These are phyloP conservation scores for Rhizophlyctis rosea DNA, from an alignment of 192 early-diverging fungal genomes.

Conservation along the genomic window DNA sequence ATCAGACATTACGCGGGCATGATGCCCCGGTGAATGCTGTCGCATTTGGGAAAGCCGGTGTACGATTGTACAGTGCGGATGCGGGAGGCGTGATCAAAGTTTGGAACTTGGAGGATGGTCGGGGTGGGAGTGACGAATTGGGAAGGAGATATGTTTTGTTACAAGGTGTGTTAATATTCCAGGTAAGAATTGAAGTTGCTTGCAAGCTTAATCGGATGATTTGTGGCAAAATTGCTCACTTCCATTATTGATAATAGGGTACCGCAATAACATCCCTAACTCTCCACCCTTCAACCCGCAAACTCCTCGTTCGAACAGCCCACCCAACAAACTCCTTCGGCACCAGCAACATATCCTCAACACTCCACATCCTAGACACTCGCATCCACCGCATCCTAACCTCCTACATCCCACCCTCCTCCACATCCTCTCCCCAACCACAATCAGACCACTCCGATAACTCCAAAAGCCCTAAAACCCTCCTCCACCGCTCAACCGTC, in stretches of 20 bases:
- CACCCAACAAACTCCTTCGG: slow-evolving; percentile 26
- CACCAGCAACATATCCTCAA: slow-evolving; percentile 30
- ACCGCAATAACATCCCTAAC: no score
- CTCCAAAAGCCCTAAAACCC: neutral
- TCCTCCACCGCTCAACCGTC: slow-evolving; percentile 27
- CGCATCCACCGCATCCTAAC: slow-evolving; percentile 38
- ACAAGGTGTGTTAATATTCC: slow-evolving; percentile 29
- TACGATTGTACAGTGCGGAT: slow-evolving; percentile 40
- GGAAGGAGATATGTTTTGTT: slow-evolving; percentile 39
- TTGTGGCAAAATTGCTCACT: no score
- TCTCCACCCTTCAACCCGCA: neutral
- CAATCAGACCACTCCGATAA: neutral
- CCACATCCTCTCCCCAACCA: neutral
- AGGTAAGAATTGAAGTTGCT: slow-evolving; percentile 8
- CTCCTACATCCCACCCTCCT: slow-evolving; percentile 14
- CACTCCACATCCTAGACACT: slow-evolving; percentile 37
- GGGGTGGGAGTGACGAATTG: no score
- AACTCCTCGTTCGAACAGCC: neutral
- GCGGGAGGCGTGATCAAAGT: slow-evolving; percentile 37
- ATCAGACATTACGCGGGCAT: slow-evolving; percentile 33
- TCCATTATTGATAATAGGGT: no score
- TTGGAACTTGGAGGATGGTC: slow-evolving; percentile 35
- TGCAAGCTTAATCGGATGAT: no score
- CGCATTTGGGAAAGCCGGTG: slow-evolving; percentile 36
- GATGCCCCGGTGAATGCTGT: slow-evolving; percentile 33